These are phyloP conservation scores for Wickerhamiella slavikovae DNA, from an alignment of 805 yeast genomes.

Conservation along the genomic window DNA sequence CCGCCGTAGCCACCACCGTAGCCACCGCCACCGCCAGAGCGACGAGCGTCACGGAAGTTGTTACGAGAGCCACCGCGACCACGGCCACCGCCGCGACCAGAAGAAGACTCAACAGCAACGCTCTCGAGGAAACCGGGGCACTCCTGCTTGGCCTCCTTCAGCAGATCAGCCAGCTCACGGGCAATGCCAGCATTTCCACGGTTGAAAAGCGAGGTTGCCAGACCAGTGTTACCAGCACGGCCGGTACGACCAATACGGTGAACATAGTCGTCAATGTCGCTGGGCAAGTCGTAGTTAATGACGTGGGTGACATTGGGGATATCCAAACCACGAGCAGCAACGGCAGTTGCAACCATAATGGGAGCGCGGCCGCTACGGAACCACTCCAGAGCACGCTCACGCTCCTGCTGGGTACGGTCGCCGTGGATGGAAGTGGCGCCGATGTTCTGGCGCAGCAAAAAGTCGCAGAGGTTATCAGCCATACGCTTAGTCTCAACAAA, in stretches of 20 bases:
- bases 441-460: constrained; percentile 68
- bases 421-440: constrained; percentile 99
- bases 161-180: constrained; percentile 68
- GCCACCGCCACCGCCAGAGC: constrained; percentile 12
- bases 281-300: constrained; percentile 90
- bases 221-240: constrained; percentile 99
- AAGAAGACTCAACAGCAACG: constrained; percentile 54
- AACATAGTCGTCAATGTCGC: constrained; percentile 94
- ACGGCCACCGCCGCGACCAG: constrained; percentile 34
- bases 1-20: constrained; percentile 9
- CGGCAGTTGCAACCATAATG: constrained; percentile 95
- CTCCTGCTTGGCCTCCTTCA: constrained; percentile 94
- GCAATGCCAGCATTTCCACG: constrained; percentile 81
- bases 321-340: constrained; percentile 99
- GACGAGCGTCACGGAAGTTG: constrained; percentile 17
- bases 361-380: constrained; percentile 87
- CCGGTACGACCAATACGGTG: constrained; percentile 99
- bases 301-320: constrained; percentile 98
- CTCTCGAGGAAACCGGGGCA: constrained; percentile 74
- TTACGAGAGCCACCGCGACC: constrained; percentile 29
- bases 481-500: constrained; percentile 97
- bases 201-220: constrained; percentile 96
- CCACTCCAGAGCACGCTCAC: constrained; percentile 90
- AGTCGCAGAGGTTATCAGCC: constrained; percentile 93
- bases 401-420: constrained; percentile 93